These are phyloP conservation scores for Volvox reticuliferus DNA, from an alignment of 139 green algal genomes.

Conservation along the genomic window DNA sequence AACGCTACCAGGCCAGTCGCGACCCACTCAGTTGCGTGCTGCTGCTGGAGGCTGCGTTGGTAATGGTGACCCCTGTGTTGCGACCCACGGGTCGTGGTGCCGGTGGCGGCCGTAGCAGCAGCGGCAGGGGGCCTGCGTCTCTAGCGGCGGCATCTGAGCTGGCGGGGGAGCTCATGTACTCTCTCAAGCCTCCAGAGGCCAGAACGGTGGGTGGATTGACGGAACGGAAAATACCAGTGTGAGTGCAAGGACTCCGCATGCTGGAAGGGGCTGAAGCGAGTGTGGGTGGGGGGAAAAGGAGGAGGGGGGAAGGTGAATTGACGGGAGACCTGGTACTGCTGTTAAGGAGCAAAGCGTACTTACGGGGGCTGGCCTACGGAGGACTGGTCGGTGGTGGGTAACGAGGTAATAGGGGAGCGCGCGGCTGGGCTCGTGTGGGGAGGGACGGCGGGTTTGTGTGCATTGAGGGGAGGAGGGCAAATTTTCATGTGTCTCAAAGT, in stretches of 20 bases:
- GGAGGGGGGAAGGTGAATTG: too few relatives aligned
- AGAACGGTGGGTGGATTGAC: background rate
- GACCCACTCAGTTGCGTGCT: conserved; percentile 61
- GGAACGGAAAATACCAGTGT: too few relatives aligned
- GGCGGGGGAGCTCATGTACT: conserved; percentile 28
- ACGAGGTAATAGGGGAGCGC: too few relatives aligned
- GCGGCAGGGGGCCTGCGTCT: background rate
- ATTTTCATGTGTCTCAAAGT: too few relatives aligned
- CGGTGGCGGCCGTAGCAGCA: background rate
- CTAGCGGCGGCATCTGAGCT: conserved; percentile 15
- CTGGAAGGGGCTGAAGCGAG: background rate
- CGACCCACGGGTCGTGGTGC: background rate
- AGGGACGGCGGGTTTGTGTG: too few relatives aligned
- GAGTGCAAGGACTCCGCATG: background rate
- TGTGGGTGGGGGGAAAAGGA: background rate
- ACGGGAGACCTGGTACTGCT: too few relatives aligned
- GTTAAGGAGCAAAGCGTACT: too few relatives aligned
- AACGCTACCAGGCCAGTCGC: conserved; percentile 55
- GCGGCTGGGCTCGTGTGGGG: too few relatives aligned
- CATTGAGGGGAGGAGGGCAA: too few relatives aligned
- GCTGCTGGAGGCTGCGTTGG: conserved; percentile 56
- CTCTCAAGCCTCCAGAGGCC: conserved; percentile 36
- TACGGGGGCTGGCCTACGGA: too few relatives aligned
- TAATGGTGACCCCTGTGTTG: background rate
- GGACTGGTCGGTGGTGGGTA: too few relatives aligned